These are phyloP conservation scores for Amylostereum chailletii DNA, from an alignment of 1,284 basidiomycete genomes.

Conservation along the genomic window DNA sequence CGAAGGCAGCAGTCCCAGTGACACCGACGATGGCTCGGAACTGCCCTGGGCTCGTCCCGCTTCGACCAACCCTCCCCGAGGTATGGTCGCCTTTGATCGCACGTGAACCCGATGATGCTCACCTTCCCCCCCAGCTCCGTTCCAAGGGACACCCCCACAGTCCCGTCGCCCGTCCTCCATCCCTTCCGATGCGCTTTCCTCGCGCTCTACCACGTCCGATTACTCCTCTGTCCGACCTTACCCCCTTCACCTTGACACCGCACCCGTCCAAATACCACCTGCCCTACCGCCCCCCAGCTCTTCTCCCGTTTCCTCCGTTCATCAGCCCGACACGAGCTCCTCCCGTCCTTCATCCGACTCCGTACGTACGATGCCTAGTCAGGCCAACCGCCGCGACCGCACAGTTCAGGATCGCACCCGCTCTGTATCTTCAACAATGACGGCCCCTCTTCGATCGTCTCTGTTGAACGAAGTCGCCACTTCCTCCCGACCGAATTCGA, in stretches of 20 bases:
- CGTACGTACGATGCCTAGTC: slow-evolving; percentile 33
- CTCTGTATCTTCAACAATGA: slow-evolving; percentile 62
- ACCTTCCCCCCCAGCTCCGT: slow-evolving; percentile 6
- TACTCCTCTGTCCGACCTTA: slow-evolving; percentile 29
- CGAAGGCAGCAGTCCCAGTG: slow-evolving; percentile 26
- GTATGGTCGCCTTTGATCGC: neutral
- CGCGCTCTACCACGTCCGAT: slow-evolving; percentile 11
- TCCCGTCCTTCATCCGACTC: slow-evolving; percentile 50
- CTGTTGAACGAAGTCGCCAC: slow-evolving; percentile 24
- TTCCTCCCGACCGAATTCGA: slow-evolving; percentile 18
- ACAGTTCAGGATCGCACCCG: slow-evolving; percentile 58
- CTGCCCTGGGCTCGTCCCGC: slow-evolving; percentile 45
- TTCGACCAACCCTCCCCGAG: slow-evolving; percentile 2
- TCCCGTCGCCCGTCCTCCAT: slow-evolving; percentile 13
- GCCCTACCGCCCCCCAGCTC: slow-evolving; percentile 25
- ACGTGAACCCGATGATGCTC: slow-evolving; percentile 1
- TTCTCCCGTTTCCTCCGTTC: slow-evolving; percentile 47
- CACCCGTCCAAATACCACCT: slow-evolving; percentile 20
- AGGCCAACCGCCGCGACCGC: slow-evolving; percentile 46
- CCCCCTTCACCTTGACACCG: slow-evolving; percentile 40
- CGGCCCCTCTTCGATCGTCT: slow-evolving; percentile 24
- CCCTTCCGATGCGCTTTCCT: slow-evolving; percentile 13
- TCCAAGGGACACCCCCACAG: slow-evolving; percentile 5
- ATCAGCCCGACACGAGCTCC: slow-evolving; percentile 22
- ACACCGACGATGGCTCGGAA: slow-evolving; percentile 45